phyloP scores from a whole-genome alignment of 1,139 yeast genomes.

The Saccharomyces uvarum region DNA sequence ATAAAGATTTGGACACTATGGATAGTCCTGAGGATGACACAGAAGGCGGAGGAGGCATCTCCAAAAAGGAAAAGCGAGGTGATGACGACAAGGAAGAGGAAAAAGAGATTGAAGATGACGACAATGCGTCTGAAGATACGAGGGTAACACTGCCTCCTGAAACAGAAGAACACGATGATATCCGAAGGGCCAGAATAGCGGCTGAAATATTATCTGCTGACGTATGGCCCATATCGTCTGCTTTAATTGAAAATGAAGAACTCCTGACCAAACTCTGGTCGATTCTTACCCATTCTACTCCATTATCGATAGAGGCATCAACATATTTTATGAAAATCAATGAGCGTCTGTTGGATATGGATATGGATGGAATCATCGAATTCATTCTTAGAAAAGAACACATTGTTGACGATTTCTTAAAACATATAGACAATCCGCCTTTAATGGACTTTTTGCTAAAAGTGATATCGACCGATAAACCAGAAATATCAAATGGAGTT shows the following conservation, averaged over 20 bases:
- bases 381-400: conserved; percentile 45
- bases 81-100: conserved; percentile 17
- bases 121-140: conserved; percentile 29
- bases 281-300: conserved; percentile 55
- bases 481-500: conserved; percentile 58
- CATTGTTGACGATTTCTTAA: conserved; percentile 48
- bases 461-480: conserved; percentile 57
- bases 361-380: conserved; percentile 71
- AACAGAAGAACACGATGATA: conserved; percentile 46
- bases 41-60: conserved; percentile 1
- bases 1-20: conserved; percentile 15
- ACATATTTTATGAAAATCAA: conserved; percentile 90
- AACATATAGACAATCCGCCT: conserved; percentile 52
- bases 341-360: conserved; percentile 87
- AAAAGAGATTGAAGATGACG: conserved; percentile 20
- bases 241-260: conserved; percentile 69
- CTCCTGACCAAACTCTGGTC: conserved; percentile 72
- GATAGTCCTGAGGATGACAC: conserved; percentile 40
- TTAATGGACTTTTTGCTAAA: conserved; percentile 69
- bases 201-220: conserved; percentile 88
- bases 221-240: conserved; percentile 90
- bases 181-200: conserved; percentile 75
- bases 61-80: conserved; percentile 6
- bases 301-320: conserved; percentile 68
- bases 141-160: conserved; percentile 33